Percentiles rank a stretch among this genome's conserved stretches.
phyloP scores from a whole-genome alignment of 2,329 filamentous ascomycete species.

The Penicillium digitatum region DNA sequence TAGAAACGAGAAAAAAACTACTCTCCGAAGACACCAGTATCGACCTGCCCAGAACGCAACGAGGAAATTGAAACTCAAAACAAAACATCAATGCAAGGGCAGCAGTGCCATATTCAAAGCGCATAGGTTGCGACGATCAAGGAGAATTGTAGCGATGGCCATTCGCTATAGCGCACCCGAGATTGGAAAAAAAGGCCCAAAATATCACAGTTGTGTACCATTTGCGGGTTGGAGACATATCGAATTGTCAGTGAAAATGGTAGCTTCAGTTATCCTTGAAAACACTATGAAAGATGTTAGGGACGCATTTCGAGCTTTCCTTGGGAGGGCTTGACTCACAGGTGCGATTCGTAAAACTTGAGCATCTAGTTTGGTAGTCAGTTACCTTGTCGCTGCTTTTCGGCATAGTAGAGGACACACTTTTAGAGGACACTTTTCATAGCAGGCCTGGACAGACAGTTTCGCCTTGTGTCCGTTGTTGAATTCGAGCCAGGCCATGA shows the following conservation, averaged over 20 bases:
- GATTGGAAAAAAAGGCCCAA: background rate
- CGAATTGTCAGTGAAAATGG: background rate
- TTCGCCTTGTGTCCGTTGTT: slow-evolving; percentile 45
- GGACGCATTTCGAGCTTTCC: background rate
- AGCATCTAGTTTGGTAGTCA: slow-evolving; percentile 40
- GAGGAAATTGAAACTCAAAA: background rate
- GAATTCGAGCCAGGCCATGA: slow-evolving; percentile 44
- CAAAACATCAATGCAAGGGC: background rate
- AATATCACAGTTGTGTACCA: background rate
- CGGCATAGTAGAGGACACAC: slow-evolving; percentile 21
- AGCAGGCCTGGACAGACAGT: slow-evolving; percentile 40
- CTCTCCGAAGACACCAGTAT: slow-evolving; percentile 1
- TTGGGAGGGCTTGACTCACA: slow-evolving; percentile 34
- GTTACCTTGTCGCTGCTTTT: background rate
- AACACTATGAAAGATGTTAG: slow-evolving; percentile 28
- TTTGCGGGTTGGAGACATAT: background rate
- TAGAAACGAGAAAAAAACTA: slow-evolving; percentile 3
- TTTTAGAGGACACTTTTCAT: slow-evolving; percentile 43
- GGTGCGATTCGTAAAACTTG: slow-evolving; percentile 47
- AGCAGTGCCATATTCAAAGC: background rate
- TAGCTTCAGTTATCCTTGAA: slow-evolving; percentile 32
- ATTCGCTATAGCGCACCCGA: background rate
- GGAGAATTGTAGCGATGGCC: background rate
- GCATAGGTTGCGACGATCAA: background rate
- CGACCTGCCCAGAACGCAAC: slow-evolving; percentile 5